These are phyloP conservation scores for Isochrysis galbana DNA, from an alignment of 78 protist species.

Conservation along the genomic window DNA sequence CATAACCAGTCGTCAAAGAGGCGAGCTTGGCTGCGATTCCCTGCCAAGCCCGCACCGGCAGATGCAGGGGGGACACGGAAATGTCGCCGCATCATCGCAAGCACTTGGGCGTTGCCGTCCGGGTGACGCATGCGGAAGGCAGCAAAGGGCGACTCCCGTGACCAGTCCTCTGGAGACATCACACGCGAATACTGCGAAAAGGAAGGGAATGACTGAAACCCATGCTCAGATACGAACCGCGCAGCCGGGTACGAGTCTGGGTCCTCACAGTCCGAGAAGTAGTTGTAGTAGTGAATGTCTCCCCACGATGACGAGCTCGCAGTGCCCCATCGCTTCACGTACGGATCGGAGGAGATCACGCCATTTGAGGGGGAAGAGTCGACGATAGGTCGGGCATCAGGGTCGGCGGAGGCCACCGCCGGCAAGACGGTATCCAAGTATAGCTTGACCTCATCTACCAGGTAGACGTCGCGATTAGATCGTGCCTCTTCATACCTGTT, in stretches of 20 bases:
- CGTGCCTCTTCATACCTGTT: slow-evolving; percentile 27
- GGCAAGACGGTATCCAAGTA: not conserved
- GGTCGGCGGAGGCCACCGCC: slow-evolving; percentile 15
- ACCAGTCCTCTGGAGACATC: not conserved
- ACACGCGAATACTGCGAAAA: not conserved
- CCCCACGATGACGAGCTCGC: not conserved
- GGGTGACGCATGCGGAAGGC: slow-evolving; percentile 42
- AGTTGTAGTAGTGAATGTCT: slow-evolving; percentile 53
- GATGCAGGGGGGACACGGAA: not conserved
- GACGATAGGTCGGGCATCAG: not conserved
- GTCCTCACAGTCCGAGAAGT: not conserved
- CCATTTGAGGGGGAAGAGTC: not conserved
- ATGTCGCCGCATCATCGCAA: not conserved
- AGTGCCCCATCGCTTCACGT: slow-evolving; percentile 11
- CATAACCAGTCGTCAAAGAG: not conserved
- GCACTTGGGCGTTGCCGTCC: slow-evolving; percentile 22
- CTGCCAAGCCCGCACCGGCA: no score
- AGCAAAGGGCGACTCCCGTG: not conserved
- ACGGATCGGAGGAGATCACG: not conserved
- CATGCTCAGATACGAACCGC: slow-evolving; percentile 72
- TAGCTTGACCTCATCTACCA: not conserved
- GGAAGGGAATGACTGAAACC: slow-evolving; percentile 75
- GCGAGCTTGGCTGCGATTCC: no score
- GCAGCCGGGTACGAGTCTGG: not conserved
- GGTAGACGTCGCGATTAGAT: slow-evolving; percentile 25